Conservation (phyloP, 1,284 basidiomycete species). For the Omphalotus olearius region DNA sequence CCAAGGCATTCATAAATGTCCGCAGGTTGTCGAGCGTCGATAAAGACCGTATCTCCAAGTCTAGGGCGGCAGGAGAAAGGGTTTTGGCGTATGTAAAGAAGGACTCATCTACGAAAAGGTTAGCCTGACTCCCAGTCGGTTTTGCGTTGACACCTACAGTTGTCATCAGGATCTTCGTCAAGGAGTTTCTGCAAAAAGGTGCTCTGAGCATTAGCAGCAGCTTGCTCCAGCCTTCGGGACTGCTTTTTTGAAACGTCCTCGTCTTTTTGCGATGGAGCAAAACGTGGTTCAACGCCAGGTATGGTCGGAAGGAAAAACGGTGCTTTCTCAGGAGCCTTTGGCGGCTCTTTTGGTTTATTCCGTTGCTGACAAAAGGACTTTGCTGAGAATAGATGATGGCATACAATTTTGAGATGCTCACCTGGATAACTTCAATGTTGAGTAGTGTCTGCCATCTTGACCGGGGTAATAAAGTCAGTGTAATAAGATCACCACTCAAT, state of each 20-base stretch:
- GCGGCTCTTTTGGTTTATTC: constrained; percentile 95
- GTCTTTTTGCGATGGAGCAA: constrained; percentile 51
- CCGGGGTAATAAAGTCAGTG: constrained; percentile 88
- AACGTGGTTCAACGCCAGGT: constrained; percentile 78
- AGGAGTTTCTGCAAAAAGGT: constrained; percentile 68
- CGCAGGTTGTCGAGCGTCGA: constrained; percentile 62
- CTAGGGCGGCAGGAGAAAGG: constrained; percentile 86
- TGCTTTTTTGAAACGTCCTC: constrained; percentile 38
- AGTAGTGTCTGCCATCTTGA: constrained; percentile 95
- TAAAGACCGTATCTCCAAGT: constrained; percentile 85
- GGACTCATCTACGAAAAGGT: constrained; percentile 52
- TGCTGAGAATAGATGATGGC: background rate
- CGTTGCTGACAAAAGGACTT: constrained; percentile 55
- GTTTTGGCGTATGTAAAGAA: constrained; percentile 88
- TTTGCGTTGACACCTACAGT: constrained; percentile 52
- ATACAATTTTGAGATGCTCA: constrained; percentile 23
- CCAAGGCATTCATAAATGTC: constrained; percentile 74
- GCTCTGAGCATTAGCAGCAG: constrained; percentile 59
- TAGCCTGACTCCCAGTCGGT: background rate
- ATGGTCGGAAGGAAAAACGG: constrained; percentile 97
- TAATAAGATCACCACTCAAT: constrained; percentile 82
- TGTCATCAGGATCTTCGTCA: constrained; percentile 51
- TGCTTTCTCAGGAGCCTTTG: constrained; percentile 91
- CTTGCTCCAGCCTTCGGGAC: constrained; percentile 53
- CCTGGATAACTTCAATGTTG: constrained; percentile 93